Conservation (phyloP, 371 early-diverging fungal species). For the Mortierella sp. region DNA sequence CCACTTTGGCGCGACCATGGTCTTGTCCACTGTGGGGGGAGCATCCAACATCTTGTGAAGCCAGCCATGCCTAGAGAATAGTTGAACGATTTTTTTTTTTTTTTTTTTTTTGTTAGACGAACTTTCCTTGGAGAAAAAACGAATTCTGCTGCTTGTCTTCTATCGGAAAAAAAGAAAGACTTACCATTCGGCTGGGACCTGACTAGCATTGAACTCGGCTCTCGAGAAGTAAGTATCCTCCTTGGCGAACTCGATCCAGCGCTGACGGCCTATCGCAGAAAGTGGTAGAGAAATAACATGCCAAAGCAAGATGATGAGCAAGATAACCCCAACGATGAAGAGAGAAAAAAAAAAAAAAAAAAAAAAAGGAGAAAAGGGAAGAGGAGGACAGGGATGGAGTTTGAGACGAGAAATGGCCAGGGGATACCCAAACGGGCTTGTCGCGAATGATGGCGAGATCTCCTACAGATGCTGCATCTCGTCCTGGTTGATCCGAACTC, state of each 20-base stretch:
- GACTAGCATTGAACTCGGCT: slow-evolving; percentile 78
- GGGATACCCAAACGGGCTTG: too few relatives aligned
- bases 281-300: background rate
- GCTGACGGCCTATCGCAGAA: slow-evolving; percentile 75
- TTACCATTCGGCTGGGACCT: slow-evolving; percentile 93
- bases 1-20: slow-evolving; percentile 51
- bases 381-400: too few relatives aligned
- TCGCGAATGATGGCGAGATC: too few relatives aligned
- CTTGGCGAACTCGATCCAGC: slow-evolving; percentile 90
- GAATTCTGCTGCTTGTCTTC: too few relatives aligned
- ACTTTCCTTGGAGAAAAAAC: background rate
- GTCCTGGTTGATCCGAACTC: background rate
- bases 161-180: background rate
- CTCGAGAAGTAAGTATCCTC: slow-evolving; percentile 48
- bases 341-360: too few relatives aligned
- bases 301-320: background rate
- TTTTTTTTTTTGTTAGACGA: background rate
- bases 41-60: slow-evolving; percentile 85
- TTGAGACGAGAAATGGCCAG: too few relatives aligned
- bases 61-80: slow-evolving; percentile 87
- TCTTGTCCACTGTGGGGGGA: slow-evolving; percentile 70
- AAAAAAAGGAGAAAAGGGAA: too few relatives aligned
- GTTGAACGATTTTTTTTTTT: background rate
- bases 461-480: background rate
- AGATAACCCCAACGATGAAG: too few relatives aligned